Evolutionary conservation across 1,284 basidiomycete species (phyloP).

Genomic region (Trichosporon sp.): DNA sequence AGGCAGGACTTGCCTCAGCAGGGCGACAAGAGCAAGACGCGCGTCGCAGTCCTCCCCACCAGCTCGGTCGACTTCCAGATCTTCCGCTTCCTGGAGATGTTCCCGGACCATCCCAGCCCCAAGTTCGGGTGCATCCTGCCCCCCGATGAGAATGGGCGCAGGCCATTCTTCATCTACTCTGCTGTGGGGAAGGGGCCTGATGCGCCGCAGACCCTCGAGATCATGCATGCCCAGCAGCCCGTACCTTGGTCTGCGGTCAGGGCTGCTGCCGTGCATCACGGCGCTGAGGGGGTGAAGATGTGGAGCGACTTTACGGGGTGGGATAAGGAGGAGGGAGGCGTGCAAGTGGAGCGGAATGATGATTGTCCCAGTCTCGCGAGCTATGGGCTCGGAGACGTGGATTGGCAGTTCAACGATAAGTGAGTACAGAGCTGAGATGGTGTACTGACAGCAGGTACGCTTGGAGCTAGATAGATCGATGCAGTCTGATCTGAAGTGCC

Average conservation of each 20-base stretch:
- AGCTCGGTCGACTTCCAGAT: slow-evolving; percentile 23
- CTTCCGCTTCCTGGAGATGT: slow-evolving; percentile 20
- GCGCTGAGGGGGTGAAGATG: slow-evolving; percentile 18
- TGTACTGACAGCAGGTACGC: slow-evolving; percentile 26
- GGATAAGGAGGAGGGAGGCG: slow-evolving; percentile 18
- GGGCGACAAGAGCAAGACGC: slow-evolving; percentile 28
- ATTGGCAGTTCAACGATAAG: slow-evolving; percentile 30
- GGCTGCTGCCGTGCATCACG: slow-evolving; percentile 26
- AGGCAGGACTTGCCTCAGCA: neutral
- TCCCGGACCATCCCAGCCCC: neutral
- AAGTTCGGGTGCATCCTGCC: slow-evolving; percentile 21
- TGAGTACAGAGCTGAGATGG: neutral
- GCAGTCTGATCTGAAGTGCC: neutral
- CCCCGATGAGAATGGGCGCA: slow-evolving; percentile 1
- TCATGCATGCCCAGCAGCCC: slow-evolving; percentile 17
- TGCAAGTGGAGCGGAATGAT: slow-evolving; percentile 19
- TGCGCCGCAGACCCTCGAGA: slow-evolving; percentile 1
- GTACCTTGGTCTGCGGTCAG: slow-evolving; percentile 23
- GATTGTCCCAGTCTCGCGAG: slow-evolving; percentile 22
- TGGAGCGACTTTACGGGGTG: slow-evolving; percentile 24
- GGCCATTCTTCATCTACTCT: slow-evolving; percentile 24
- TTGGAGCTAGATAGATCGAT: slow-evolving; percentile 20
- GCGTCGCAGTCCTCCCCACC: slow-evolving; percentile 28
- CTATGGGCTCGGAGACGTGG: slow-evolving; percentile 26
- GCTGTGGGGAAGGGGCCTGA: neutral